Conservation (phyloP, 352 stramenopile species). For the Blastocystis sp. region DNA sequence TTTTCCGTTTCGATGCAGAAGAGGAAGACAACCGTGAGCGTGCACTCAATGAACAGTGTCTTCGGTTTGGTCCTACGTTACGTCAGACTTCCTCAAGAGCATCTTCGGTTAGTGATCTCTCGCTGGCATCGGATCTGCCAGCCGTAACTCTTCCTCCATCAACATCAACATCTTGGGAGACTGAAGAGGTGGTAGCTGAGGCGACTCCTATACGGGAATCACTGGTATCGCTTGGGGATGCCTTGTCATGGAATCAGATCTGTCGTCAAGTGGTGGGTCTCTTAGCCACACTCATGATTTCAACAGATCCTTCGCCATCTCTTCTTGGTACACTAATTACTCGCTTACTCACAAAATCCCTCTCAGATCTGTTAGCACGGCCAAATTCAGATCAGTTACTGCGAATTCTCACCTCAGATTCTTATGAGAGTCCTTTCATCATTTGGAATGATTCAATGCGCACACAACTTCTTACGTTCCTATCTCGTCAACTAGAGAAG, state of each 20-base stretch:
- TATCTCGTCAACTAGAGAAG: background rate
- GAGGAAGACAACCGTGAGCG: slow-evolving; percentile 9
- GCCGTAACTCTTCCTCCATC: background rate
- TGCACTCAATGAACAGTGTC: slow-evolving; percentile 41
- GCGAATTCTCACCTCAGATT: slow-evolving; percentile 22
- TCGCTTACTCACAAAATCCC: background rate
- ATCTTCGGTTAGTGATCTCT: slow-evolving; percentile 10
- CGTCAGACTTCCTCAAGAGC: background rate
- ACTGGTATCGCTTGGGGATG: background rate
- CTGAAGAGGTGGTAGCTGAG: background rate
- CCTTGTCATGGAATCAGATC: background rate
- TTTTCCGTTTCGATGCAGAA: slow-evolving; percentile 20
- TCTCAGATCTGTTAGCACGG: background rate
- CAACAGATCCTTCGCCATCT: background rate
- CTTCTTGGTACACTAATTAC: background rate
- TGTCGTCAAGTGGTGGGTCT: background rate
- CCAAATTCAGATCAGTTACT: slow-evolving; percentile 15
- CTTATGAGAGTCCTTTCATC: slow-evolving; percentile 47
- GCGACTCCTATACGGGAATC: background rate
- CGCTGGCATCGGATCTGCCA: background rate
- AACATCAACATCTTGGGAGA: background rate
- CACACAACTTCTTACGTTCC: slow-evolving; percentile 12
- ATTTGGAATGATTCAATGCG: slow-evolving; percentile 26
- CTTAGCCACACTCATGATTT: background rate
- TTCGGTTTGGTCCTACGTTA: background rate